Conservation (phyloP, 208 protist genomes). For the Leishmania major region DNA sequence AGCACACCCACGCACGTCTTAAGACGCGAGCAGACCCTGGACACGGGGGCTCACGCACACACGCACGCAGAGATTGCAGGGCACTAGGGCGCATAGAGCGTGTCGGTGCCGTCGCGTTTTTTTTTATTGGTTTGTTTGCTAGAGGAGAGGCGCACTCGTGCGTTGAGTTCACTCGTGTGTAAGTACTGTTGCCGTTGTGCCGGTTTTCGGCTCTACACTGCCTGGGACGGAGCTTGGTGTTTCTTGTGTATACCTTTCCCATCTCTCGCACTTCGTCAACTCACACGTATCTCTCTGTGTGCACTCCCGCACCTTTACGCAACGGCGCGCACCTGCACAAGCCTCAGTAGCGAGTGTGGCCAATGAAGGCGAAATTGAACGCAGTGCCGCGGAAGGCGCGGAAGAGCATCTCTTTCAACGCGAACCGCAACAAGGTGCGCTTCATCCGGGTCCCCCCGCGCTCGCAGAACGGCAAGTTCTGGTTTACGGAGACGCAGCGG, state of each 20-base stretch:
- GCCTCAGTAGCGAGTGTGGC: background rate
- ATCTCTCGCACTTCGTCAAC: background rate
- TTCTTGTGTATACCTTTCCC: too few species aligned
- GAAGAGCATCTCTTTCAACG: slow-evolving; percentile 68
- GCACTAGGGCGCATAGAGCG: background rate
- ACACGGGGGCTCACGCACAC: background rate
- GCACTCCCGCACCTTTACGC: background rate
- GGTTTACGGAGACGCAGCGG: slow-evolving; percentile 77
- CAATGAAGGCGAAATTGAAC: background rate
- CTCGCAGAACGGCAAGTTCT: slow-evolving; percentile 74
- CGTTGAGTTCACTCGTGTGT: background rate
- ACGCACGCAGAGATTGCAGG: background rate
- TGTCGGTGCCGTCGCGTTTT: background rate
- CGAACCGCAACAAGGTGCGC: slow-evolving; percentile 66
- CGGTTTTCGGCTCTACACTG: background rate
- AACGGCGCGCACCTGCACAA: background rate
- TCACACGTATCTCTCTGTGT: background rate
- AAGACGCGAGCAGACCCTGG: slow-evolving; percentile 12
- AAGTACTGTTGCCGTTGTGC: background rate
- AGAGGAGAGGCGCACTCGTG: background rate
- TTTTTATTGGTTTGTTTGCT: background rate
- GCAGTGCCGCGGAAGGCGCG: slow-evolving; percentile 14
- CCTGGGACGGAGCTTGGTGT: background rate
- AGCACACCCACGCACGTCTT: background rate
- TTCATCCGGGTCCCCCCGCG: slow-evolving; percentile 75